Evolutionary conservation across 208 protist genomes (phyloP), one percentile per base, ranked within the genome.

Genomic region (Leishmania braziliensis): DNA sequence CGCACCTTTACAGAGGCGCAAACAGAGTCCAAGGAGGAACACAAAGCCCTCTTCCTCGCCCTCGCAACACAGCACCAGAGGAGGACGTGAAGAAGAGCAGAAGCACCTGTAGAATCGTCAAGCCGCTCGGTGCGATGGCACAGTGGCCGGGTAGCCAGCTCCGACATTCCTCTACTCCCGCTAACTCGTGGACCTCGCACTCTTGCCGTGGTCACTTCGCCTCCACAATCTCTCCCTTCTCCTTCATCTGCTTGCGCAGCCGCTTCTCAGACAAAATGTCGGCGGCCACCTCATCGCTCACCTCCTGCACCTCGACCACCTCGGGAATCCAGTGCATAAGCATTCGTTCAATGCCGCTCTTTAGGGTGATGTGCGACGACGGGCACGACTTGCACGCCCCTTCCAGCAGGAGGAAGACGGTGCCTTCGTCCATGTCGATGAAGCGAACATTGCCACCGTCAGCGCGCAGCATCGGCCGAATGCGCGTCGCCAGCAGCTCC

Each of bases 291-390:
- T 97, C 94, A 33, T 97, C 95, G 54, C 86, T 89, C 26, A 94
- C 86, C 77, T 97, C 91, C 60, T 96, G 92, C 6, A 94, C 95
- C 81, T 96, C 93, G 20, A 96, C 90, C 50, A 98, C 96, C 86
- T 98, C 95, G 3, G 96, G 95, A 62, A 98, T 96, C 92, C 95
- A 98, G 82, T 98, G 96, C 94, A 98, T 98, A 70, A 98, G 85
- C 96, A 98, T 98, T 9, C 94, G 89, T 84, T 98, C 95, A 84
- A 98, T 98, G 14, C 96, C 95, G 71, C 91, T 94, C 81, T 98
- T 98, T 1, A 98, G 86, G 16, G 96, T 98, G 33, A 95, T 86
- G 73, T 93, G 86, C 36, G 93, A 97, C 43, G 94, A 98, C 5
- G 96, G 95, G 74, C 96, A 98, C 16, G 94, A 85, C 75, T 95